Base-by-base conservation (phyloP, 2,329 filamentous ascomycete genomes). In the Diplodia mutila region DNA sequence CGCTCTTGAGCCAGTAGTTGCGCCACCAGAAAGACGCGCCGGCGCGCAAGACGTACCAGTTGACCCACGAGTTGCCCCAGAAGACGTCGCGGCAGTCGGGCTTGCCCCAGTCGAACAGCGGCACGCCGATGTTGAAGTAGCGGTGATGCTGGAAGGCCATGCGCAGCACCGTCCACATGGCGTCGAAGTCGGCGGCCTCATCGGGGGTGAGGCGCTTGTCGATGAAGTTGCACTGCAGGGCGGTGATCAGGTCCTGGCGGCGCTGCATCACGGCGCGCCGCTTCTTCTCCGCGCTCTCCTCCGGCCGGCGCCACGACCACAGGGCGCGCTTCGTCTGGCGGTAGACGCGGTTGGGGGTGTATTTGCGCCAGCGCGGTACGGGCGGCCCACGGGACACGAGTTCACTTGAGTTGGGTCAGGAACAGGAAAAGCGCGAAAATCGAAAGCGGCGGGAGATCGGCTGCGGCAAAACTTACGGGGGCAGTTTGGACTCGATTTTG, bases 1-100 rank as follows among this genome's bases (percentile, higher is more conserved):
- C 39, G 34, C 37, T 65, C 46, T 52, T 46, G 14, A 51, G 67
- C 73, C 74, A 75, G 75, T 76, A 77, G 52, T 77, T 74, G 16
- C 73, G 66, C 74, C 74, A 76, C 65, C 76, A 78, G 2, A 77
- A 66, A 32, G 72, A 69, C 1, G 74, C 74, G 0, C 75, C 75
- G 69, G 76, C 72, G 16, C 72, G 66, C 39, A 78, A 69, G 4
- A 77, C 68, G 61, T 74, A 77, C 75, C 75, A 78, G 3, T 75
- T 72, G 61, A 77, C 63, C 75, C 75, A 77, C 8, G 73, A 74
- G 39, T 73, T 71, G 14, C 75, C 75, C 71, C 27, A 53, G 54
- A 67, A 67, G 32, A 67, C 55, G 55, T 67, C 65, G 48, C 65
- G 65, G 14, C 54, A 29, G 55, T 67, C 65, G 46, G 65, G 65